These are phyloP conservation scores for Hanseniaspora vineae DNA, from an alignment of 805 yeast genomes.

Conservation along the genomic window DNA sequence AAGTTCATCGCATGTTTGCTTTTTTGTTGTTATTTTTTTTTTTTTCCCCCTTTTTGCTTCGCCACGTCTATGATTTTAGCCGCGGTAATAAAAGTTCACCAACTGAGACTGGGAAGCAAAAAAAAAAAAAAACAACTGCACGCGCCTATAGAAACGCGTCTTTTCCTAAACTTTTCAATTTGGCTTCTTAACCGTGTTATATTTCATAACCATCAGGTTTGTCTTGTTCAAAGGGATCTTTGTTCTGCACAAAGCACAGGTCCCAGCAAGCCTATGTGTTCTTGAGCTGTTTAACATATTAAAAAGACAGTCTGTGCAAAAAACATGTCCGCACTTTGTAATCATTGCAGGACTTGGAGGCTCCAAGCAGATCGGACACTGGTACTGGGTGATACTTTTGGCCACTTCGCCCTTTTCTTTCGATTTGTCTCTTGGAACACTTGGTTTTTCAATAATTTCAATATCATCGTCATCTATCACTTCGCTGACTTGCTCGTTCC, in stretches of 20 bases:
- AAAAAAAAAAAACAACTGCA: background rate
- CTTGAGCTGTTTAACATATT: conserved; percentile 36
- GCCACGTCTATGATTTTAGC: no score
- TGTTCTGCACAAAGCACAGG: conserved; percentile 32
- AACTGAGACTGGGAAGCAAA: background rate
- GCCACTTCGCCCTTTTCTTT: conserved; percentile 9
- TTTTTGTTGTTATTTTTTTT: no score
- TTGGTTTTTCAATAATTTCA: conserved; percentile 9
- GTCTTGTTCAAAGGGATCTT: conserved; percentile 22
- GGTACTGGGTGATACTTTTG: conserved; percentile 25
- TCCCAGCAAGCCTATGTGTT: conserved; percentile 23
- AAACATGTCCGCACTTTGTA: conserved; percentile 46
- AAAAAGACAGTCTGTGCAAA: conserved; percentile 41
- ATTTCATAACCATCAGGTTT: conserved; percentile 22
- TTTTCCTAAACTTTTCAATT: no score
- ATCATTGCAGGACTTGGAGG: conserved; percentile 35
- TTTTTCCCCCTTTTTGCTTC: no score
- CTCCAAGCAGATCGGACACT: conserved; percentile 47
- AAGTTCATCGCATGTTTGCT: no score
- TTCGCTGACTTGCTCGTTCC: conserved; percentile 25
- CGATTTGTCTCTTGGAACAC: conserved; percentile 7
- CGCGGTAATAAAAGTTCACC: no score
- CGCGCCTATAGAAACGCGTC: background rate
- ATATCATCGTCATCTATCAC: conserved; percentile 26
- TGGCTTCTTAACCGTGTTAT: conserved; percentile 10